phyloP scores from a whole-genome alignment of 1,139 yeast species.

The Kluyveromyces marxianus region DNA sequence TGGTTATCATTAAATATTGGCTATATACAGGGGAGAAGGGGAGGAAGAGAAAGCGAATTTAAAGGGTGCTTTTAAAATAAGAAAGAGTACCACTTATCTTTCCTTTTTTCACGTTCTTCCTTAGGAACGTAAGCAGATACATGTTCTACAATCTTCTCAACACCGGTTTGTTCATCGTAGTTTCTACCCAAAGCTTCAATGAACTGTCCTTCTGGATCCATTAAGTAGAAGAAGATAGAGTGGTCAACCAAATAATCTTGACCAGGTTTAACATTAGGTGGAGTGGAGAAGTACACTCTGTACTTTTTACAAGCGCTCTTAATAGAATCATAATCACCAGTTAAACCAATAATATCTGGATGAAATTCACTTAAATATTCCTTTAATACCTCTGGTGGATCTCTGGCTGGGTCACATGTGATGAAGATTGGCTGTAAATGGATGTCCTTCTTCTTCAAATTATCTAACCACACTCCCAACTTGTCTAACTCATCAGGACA shows the following conservation, averaged over 20 bases:
- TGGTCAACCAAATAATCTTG: conserved; percentile 96
- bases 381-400: conserved; percentile 73
- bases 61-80: conserved; percentile 27
- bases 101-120: conserved; percentile 52
- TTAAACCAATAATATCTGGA: conserved; percentile 77
- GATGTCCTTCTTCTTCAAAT: conserved; percentile 47
- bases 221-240: conserved; percentile 87
- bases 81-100: conserved; percentile 48
- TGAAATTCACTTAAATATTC: conserved; percentile 82
- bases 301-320: conserved; percentile 78
- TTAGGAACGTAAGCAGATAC: conserved; percentile 70
- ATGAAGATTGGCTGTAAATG: conserved; percentile 79
- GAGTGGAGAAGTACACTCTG: conserved; percentile 93
- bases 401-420: conserved; percentile 95
- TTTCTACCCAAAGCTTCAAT: conserved; percentile 93
- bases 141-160: conserved; percentile 69
- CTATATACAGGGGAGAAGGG: too few species aligned
- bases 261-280: conserved; percentile 87
- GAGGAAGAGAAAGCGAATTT: neutral
- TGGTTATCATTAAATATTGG: too few species aligned
- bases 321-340: conserved; percentile 82
- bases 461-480: conserved; percentile 68
- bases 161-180: conserved; percentile 71
- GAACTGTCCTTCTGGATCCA: conserved; percentile 95
- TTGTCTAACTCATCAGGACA: conserved; percentile 97